These are phyloP conservation scores for Fraxinus cuspidata DNA, from an alignment of 257 asterid genomes.

Conservation along the genomic window DNA sequence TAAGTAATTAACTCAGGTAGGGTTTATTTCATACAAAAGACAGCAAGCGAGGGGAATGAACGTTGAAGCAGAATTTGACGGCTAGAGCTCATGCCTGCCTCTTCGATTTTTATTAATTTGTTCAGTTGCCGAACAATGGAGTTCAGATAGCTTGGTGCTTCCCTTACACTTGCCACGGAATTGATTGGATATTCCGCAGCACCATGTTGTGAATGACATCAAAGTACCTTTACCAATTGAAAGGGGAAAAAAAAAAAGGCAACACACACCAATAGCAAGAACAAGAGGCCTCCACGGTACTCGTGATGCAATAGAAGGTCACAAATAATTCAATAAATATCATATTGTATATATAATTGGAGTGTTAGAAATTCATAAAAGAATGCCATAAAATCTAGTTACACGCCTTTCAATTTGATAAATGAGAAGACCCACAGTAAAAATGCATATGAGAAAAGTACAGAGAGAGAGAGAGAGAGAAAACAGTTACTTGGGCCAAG, in stretches of 20 bases:
- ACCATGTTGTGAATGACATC: not conserved
- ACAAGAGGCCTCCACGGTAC: not conserved
- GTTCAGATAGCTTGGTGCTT: too few species aligned
- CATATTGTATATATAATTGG: not conserved
- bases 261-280: not conserved
- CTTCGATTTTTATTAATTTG: too few species aligned
- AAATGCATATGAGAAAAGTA: not conserved
- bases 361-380: not conserved
- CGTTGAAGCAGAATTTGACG: too few species aligned
- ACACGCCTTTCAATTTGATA: not conserved
- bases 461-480: not conserved
- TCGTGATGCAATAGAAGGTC: not conserved
- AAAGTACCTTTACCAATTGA: not conserved
- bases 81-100: too few species aligned
- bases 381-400: not conserved
- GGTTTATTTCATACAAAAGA: too few species aligned
- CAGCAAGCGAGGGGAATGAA: too few species aligned
- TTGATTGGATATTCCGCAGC: too few species aligned
- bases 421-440: not conserved
- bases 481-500: conserved; percentile 72
- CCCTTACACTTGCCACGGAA: too few species aligned
- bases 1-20: too few species aligned
- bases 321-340: not conserved
- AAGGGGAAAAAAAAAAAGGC: not conserved
- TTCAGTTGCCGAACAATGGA: too few species aligned